Base-by-base conservation (phyloP, 768 basidiomycete genomes). In the Boletus tylopilopsis region DNA sequence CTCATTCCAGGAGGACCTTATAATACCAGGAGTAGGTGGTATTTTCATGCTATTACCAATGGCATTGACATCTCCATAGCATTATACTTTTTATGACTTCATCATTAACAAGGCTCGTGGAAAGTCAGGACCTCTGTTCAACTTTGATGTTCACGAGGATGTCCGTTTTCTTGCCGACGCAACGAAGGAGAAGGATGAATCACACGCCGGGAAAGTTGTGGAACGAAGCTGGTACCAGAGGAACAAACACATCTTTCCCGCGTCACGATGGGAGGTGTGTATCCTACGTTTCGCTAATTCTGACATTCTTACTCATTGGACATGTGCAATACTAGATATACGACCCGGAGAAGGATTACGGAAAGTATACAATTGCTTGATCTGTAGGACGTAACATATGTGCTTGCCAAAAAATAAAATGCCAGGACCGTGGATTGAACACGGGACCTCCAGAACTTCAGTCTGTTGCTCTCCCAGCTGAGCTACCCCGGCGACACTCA, bases 81-180 rank as follows among this genome's bases (percentile, higher is more conserved):
- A 98, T 66, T 82, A 97, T 69, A 96, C 94, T 1, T 99, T 99
- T 67, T 98, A 97, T 68, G 90, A 94, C 69, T 98, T 99, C 57
- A 96, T 99, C 57, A 76, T 98, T 60, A 98, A 98, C 77, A 97
- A 96, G 71, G 94, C 94, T 8, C 84, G 96, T 21, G 96, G 96
- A 23, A 99, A 99, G 69, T 96, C 94, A 0, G 96, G 96, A 0
- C 96, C 96, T 6, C 71, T 99, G 47, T 99, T 99, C 74, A 96
- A 89, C 68, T 99, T 99, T 63, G 96, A 99, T 68, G 96, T 98
- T 6, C 96, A 99, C 67, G 96, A 99, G 64, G 96, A 99, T 65
- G 90, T 99, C 5, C 88, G 96, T 16, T 69, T 99, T 55, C 76
- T 97, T 19, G 86, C 90, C 21, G 96, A 99, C 63, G 96, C 95